These are phyloP conservation scores for Anthracocystis panici-leucophaei DNA, from an alignment of 1,284 basidiomycete species.

Conservation along the genomic window DNA sequence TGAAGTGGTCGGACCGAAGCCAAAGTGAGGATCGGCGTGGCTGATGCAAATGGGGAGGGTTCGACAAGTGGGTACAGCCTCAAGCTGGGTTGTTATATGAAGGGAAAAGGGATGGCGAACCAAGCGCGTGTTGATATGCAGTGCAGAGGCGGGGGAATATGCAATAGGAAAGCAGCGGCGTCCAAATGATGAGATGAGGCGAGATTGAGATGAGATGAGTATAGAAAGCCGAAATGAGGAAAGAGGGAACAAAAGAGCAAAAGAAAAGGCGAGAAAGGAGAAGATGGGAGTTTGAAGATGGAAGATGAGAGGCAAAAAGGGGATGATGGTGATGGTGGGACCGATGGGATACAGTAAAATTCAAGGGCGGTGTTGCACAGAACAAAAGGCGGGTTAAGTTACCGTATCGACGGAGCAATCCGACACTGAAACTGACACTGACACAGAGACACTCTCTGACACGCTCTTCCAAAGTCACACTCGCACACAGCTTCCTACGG, in stretches of 20 bases:
- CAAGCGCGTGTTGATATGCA: slow-evolving; percentile 18
- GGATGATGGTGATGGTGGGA: not conserved
- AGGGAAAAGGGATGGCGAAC: slow-evolving; percentile 35
- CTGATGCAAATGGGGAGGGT: slow-evolving; percentile 6
- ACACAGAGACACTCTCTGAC: no score
- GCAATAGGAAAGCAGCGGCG: slow-evolving; percentile 18
- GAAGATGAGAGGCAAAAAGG: slow-evolving; percentile 1
- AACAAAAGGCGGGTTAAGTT: not conserved
- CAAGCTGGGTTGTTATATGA: slow-evolving; percentile 21
- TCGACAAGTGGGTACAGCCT: slow-evolving; percentile 9
- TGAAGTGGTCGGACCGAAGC: slow-evolving; percentile 2
- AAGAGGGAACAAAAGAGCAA: not conserved
- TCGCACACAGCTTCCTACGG: not conserved
- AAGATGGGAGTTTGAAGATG: slow-evolving; percentile 3
- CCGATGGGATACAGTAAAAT: not conserved
- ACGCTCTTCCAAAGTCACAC: not conserved
- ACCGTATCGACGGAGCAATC: no score
- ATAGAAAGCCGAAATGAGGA: not conserved
- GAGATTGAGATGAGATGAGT: slow-evolving; percentile 7
- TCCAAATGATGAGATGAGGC: slow-evolving; percentile 6
- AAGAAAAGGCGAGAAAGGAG: not conserved
- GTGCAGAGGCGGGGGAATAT: slow-evolving; percentile 1
- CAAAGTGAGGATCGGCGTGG: not conserved
- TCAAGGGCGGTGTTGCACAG: no score
- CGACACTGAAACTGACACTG: not conserved